phyloP scores from a whole-genome alignment of 768 basidiomycete genomes.

The Russula emetica region DNA sequence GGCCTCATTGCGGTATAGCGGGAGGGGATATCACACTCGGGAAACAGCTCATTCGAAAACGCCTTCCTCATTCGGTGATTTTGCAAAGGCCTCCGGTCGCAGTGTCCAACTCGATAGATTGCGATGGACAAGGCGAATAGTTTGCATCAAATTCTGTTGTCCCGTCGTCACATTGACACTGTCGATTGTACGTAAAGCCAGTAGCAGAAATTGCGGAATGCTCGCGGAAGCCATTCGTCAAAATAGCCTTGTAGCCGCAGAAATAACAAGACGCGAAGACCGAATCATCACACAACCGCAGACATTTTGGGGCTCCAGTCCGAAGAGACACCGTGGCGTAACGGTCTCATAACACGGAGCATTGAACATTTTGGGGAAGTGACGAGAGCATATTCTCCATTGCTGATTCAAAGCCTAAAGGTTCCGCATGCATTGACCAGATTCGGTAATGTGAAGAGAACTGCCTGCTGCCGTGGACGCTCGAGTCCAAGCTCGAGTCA shows the following conservation, averaged over 20 bases:
- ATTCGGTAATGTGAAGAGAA: no score
- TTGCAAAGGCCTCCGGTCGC: background rate
- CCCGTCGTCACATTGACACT: background rate
- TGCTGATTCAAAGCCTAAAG: background rate
- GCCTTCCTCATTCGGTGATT: background rate
- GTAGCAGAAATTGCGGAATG: background rate
- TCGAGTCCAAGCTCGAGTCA: no score
- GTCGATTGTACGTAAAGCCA: background rate
- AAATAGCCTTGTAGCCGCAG: background rate
- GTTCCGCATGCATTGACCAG: no score
- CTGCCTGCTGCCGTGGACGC: no score
- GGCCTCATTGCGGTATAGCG: background rate
- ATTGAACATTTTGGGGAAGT: background rate
- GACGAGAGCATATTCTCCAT: background rate
- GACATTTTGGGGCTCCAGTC: background rate
- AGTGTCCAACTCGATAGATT: background rate
- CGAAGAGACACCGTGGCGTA: background rate
- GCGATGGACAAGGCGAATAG: background rate
- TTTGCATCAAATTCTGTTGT: background rate
- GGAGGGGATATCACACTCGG: background rate
- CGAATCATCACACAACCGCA: background rate
- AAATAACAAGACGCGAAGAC: background rate
- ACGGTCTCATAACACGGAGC: background rate
- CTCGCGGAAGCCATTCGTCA: background rate
- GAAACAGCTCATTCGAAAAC: background rate